These are phyloP conservation scores for Brasenia schreberi DNA, from an alignment of 164 flowering plant species.

Conservation along the genomic window DNA sequence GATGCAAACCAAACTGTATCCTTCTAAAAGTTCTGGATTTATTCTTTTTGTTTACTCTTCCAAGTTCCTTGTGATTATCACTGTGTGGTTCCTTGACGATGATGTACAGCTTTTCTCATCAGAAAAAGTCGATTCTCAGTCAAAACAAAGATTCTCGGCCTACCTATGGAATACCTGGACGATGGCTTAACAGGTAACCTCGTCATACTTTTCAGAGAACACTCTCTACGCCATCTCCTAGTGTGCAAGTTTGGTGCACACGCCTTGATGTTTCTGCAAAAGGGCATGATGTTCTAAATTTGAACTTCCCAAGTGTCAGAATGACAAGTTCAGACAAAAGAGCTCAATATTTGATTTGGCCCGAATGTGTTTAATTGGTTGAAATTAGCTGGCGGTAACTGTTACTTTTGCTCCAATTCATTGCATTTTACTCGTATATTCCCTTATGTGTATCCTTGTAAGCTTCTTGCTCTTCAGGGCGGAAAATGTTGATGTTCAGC, in stretches of 20 bases:
- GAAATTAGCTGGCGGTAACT: too few species aligned
- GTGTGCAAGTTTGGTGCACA: too few species aligned
- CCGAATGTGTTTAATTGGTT: too few species aligned
- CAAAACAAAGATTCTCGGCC: slow-evolving; percentile 40
- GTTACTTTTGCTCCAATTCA: too few species aligned
- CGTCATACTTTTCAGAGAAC: not conserved
- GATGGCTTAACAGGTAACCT: slow-evolving; percentile 56
- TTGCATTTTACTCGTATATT: too few species aligned
- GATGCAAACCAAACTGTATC: slow-evolving; percentile 56
- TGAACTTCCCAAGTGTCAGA: too few species aligned
- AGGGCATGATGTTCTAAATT: too few species aligned
- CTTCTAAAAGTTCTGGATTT: slow-evolving; percentile 10
- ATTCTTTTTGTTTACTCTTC: not conserved
- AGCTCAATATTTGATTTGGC: too few species aligned
- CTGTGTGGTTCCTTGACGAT: not conserved
- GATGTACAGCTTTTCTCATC: slow-evolving; percentile 16
- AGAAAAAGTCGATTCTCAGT: slow-evolving; percentile 32
- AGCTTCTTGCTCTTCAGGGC: slow-evolving; percentile 22
- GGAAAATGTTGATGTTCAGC: slow-evolving; percentile 26
- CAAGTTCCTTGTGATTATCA: not conserved
- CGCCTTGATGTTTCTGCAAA: too few species aligned
- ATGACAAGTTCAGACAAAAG: too few species aligned
- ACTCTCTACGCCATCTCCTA: not conserved
- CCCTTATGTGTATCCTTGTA: too few species aligned
- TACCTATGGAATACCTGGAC: slow-evolving; percentile 37